Evolutionary conservation across 768 basidiomycete genomes (phyloP), one percentile per base, ranked within the genome.

Genomic region (Postia placenta): DNA sequence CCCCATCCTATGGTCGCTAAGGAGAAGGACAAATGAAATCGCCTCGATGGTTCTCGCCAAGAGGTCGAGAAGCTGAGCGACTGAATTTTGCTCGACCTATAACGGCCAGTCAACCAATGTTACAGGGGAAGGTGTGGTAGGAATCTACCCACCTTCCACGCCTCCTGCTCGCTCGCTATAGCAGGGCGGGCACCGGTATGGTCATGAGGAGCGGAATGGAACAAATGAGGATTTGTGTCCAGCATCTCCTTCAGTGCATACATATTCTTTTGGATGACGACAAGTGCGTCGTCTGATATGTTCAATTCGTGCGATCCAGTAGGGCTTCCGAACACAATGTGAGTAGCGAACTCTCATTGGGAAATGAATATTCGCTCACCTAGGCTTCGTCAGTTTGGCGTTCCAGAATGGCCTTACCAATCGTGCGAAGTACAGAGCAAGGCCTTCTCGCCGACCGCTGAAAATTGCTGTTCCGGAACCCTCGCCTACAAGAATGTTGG

Each of bases 21-120:
- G 72, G 17, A 98, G 81, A 23, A 98, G 75, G 45, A 98, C 74
- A 65, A 98, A 99, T 0, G 92, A 91, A 48, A 98, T 80, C 0
- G 91, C 96, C 66, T 99, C 96, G 42, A 97, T 89, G 4, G 91
- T 84, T 60, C 94, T 81, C 9, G 78, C 79, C 40, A 98, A 69
- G 39, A 99, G 76, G 17, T 75, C 68, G 41, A 83, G 74, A 5
- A 95, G 69, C 61, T 89, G 83, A n/a, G 75, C 71, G n/a, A 90
- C 83, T 14, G 92, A 92, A 42, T 65, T 75, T 61, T 90, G 85
- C 63, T 95, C 92, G 2, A 81, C 87, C 86, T 92, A 49, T 20
- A 53, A 37, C 46, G 52, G 27, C 40, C 11, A 41, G n/a, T n/a
- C n/a, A n/a, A n/a, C n/a, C n/a, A n/a, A n/a, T n/a, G n/a, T n/a